Base-by-base conservation (phyloP, 164 flowering plant species). In the Dillenia suffruticosa region DNA sequence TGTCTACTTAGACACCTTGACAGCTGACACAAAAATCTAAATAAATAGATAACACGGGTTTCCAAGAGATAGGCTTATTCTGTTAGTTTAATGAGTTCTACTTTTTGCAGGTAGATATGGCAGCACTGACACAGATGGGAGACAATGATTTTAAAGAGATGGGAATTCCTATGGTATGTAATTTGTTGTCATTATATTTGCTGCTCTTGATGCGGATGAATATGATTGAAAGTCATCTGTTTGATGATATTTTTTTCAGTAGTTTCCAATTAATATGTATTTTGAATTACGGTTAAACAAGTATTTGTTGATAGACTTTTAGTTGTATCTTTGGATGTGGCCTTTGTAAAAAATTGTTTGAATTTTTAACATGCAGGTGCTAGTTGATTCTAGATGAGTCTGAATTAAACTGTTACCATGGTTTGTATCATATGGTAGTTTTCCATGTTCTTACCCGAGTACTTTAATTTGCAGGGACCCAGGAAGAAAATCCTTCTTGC, bases 101-200 rank as follows among this genome's bases (percentile, higher is more conserved):
- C 16, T 13, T 55, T 55, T 22, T 61, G 22, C 80, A 87, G 97
- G 89, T 92, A 68, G 97, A 89, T 73, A 78, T 88, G 90, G 56
- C 86, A 69, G 81, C 90, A 32, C 67, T 92, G 80, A 87, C 68
- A 80, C 97, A 87, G 67, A 85, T 89, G 94, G 79, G 92, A 43
- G 97, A 89, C 54, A 63, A 61, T 68, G 97, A 92, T 69, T 85
- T 87, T 58, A 92, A 86, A 75, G 90, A 87, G 67, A 67, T 92
- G 63, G 92, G 90, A 56, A 82, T 92, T 59, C 97, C 97, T 46
- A 92, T 92, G 96, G 97, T 89, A 84, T 56, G 16, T 14, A 51
- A 14, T 51, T 17, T 2, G 17, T 69, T 3, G 12, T n/a, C n/a
- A 15, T 46, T 49, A 11, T 10, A 2, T 3, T 46, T n/a, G 0